Conservation (phyloP, 768 basidiomycete species). For the Amyloporia xantha region DNA sequence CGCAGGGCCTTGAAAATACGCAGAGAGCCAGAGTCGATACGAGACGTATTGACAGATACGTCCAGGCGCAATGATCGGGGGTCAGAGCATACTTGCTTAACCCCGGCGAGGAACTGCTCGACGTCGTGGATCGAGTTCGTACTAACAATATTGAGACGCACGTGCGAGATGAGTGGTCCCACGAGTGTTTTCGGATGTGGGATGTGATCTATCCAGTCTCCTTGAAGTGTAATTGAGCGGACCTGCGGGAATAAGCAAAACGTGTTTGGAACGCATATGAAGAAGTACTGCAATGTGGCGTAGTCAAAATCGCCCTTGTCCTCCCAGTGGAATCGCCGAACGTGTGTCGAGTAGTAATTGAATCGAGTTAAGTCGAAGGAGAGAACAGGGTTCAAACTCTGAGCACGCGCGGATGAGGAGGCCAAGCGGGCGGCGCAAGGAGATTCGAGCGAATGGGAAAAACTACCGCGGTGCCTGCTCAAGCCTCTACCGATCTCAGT, state of each 20-base stretch:
- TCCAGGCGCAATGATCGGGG: not conserved
- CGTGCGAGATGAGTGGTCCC: not conserved
- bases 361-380: not conserved
- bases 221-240: not conserved
- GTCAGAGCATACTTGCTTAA: not conserved
- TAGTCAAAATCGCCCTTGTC: not conserved
- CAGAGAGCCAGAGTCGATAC: not conserved
- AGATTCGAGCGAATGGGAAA: not conserved
- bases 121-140: not conserved
- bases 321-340: not conserved
- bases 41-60: not conserved
- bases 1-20: not conserved
- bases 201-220: not conserved
- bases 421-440: constrained; percentile 10
- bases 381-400: not conserved
- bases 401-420: constrained; percentile 3
- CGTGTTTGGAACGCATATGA: not conserved
- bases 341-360: not conserved
- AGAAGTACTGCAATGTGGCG: not conserved
- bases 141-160: not conserved
- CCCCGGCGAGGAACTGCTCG: not conserved
- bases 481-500: constrained; percentile 6
- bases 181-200: not conserved
- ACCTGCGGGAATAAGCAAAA: not conserved
- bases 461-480: constrained; percentile 3